Evolutionary conservation across 495 filamentous ascomycete genomes (phyloP), one percentile per base, ranked within the genome.

Genomic region (Entonaema liquescens): DNA sequence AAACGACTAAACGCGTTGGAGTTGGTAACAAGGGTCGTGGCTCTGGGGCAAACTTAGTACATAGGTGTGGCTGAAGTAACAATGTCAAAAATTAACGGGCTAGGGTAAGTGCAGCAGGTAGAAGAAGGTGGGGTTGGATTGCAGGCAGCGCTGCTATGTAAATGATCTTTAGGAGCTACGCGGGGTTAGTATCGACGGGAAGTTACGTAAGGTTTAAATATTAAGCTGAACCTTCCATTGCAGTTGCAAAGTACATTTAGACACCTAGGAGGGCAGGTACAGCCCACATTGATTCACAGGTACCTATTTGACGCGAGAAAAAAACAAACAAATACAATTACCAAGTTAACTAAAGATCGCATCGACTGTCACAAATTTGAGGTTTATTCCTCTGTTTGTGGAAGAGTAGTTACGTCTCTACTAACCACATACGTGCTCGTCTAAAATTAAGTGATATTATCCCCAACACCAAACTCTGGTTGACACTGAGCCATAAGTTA

Each of bases 1-100:
- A 67, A 54, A 71, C 62, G 8, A 56, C 53, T 19, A 67, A 54
- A 71, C 62, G 62, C 62, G 68, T 66, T 54, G 56, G 31, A 57
- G 47, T 50, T 44, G n/a, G n/a, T n/a, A n/a, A n/a, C n/a, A 55
- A 19, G 55, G n/a, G 53, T 57, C 64, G 47, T 49, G 49, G 28
- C 61, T 33, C 53, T 44, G 28, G 44, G 36, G 42, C 11, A n/a
- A n/a, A 38, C 31, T 38, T 31, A n/a, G n/a, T n/a, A 36, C 50
- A 9, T 15, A 44, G 40, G n/a, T 28, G 31, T 58, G 25, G 52
- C 62, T 57, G 23, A 33, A 44, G 13, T 44, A 44, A 15, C n/a
- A n/a, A 36, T 7, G 3, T 31, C 3, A 31, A 31, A 31, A 31
- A 31, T 3, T 7, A 31, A 31, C 7, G 7, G 29, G 29, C 29